Evolutionary conservation across 768 basidiomycete species (phyloP).

Genomic region (Tricholoma terreum): DNA sequence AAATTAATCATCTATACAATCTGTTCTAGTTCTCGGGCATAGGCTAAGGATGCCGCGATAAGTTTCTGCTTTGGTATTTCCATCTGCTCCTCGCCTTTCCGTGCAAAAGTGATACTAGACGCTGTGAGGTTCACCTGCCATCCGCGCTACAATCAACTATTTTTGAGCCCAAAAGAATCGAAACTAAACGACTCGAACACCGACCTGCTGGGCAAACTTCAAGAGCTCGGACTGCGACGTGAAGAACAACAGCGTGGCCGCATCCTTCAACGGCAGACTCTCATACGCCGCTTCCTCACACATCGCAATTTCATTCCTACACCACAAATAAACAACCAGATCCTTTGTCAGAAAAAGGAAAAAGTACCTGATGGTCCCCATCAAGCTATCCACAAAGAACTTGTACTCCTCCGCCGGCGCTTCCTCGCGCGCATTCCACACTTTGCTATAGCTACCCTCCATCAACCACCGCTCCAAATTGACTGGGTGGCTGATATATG

Average conservation of each 20-base stretch:
- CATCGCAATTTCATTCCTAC: conserved; percentile 93
- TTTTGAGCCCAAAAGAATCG: conserved; percentile 4
- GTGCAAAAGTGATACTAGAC: conserved; percentile 71
- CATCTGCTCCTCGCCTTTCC: conserved; percentile 75
- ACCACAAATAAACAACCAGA: background rate
- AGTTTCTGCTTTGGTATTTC: conserved; percentile 87
- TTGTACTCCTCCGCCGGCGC: conserved; percentile 94
- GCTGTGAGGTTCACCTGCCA: conserved; percentile 79
- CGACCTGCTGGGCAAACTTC: conserved; percentile 77
- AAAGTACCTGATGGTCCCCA: conserved; percentile 87
- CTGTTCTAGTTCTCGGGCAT: conserved; percentile 87
- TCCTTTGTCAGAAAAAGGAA: background rate
- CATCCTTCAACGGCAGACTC: conserved; percentile 86
- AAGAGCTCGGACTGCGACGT: conserved; percentile 75
- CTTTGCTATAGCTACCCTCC: conserved; percentile 98
- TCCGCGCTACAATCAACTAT: conserved; percentile 53
- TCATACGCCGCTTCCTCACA: conserved; percentile 95
- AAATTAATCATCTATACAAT: conserved; percentile 73
- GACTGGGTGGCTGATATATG: conserved; percentile 80
- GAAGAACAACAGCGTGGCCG: conserved; percentile 90
- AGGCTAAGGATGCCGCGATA: conserved; percentile 71
- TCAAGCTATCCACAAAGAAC: conserved; percentile 88
- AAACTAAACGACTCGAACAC: conserved; percentile 17
- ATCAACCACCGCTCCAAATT: conserved; percentile 96
- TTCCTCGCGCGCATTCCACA: conserved; percentile 92